These are phyloP conservation scores for Heterobasidion irregulare DNA, from an alignment of 1,284 basidiomycete genomes.

Conservation along the genomic window DNA sequence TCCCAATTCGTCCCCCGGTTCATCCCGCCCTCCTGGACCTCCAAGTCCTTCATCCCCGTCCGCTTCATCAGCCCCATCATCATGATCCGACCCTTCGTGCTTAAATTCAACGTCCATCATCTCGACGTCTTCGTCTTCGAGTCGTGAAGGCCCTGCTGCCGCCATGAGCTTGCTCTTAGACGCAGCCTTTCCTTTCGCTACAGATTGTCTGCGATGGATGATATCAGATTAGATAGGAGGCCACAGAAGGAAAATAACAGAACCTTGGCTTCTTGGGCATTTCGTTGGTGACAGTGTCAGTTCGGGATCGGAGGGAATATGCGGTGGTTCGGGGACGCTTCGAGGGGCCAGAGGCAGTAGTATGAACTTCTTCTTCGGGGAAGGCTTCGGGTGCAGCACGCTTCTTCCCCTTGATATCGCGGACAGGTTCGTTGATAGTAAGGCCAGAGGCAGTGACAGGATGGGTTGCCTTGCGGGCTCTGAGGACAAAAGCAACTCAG, in stretches of 20 bases:
- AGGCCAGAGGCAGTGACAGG: constrained; percentile 34
- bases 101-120: constrained; percentile 65
- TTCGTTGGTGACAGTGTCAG: constrained; percentile 33
- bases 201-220: constrained; percentile 15
- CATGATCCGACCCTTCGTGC: constrained; percentile 46
- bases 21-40: constrained; percentile 31
- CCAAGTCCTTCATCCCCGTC: constrained; percentile 34
- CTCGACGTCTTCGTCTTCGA: constrained; percentile 64
- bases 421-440: constrained; percentile 66
- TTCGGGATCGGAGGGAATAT: constrained; percentile 62
- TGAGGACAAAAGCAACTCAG: constrained; percentile 19
- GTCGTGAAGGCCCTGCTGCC: constrained; percentile 47
- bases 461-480: constrained; percentile 49
- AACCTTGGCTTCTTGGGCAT: constrained; percentile 74
- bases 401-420: constrained; percentile 78
- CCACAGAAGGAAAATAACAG: constrained; percentile 14
- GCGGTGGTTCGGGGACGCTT: constrained; percentile 49
- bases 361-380: constrained; percentile 53
- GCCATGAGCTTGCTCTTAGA: constrained; percentile 53
- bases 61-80: constrained; percentile 33
- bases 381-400: constrained; percentile 63
- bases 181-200: constrained; percentile 53
- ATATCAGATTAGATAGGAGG: constrained; percentile 4
- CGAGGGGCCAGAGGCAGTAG: constrained; percentile 27
- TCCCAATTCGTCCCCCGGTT: constrained; percentile 32